Conservation (phyloP, 2,329 filamentous ascomycete genomes). For the Nemania abortiva region DNA sequence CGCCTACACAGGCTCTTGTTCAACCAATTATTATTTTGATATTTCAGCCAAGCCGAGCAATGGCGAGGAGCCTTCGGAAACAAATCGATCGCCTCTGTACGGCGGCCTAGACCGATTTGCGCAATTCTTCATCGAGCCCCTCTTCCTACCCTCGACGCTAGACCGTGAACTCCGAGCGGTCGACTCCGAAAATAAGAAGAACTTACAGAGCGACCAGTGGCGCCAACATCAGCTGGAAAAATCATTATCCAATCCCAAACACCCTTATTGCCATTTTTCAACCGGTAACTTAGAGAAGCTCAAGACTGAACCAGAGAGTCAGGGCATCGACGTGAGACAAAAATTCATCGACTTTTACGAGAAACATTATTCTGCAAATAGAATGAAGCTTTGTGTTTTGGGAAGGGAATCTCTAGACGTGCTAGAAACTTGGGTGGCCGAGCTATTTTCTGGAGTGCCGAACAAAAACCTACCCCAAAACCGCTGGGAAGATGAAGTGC, state of each 20-base stretch:
- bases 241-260: slow-evolving; percentile 85
- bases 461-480: slow-evolving; percentile 82
- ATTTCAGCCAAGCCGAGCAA: slow-evolving; percentile 83
- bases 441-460: slow-evolving; percentile 83
- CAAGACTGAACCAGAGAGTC: slow-evolving; percentile 82
- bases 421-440: slow-evolving; percentile 83
- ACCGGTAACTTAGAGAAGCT: slow-evolving; percentile 90
- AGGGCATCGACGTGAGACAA: slow-evolving; percentile 85
- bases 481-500: slow-evolving; percentile 65
- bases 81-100: slow-evolving; percentile 73
- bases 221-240: slow-evolving; percentile 89
- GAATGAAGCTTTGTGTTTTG: slow-evolving; percentile 91
- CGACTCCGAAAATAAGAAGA: slow-evolving; percentile 98
- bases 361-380: slow-evolving; percentile 90
- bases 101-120: slow-evolving; percentile 91
- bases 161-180: slow-evolving; percentile 90
- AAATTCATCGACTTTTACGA: slow-evolving; percentile 94
- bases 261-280: slow-evolving; percentile 92
- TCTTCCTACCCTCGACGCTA: slow-evolving; percentile 86
- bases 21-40: slow-evolving; percentile 98
- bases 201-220: slow-evolving; percentile 91
- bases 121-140: slow-evolving; percentile 90
- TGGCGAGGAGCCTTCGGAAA: slow-evolving; percentile 65
- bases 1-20: slow-evolving; percentile 91
- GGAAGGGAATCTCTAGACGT: slow-evolving; percentile 85